Evolutionary conservation across 1,284 basidiomycete genomes (phyloP), one percentile per base, ranked within the genome.

Genomic region (Leccinum solheimii): DNA sequence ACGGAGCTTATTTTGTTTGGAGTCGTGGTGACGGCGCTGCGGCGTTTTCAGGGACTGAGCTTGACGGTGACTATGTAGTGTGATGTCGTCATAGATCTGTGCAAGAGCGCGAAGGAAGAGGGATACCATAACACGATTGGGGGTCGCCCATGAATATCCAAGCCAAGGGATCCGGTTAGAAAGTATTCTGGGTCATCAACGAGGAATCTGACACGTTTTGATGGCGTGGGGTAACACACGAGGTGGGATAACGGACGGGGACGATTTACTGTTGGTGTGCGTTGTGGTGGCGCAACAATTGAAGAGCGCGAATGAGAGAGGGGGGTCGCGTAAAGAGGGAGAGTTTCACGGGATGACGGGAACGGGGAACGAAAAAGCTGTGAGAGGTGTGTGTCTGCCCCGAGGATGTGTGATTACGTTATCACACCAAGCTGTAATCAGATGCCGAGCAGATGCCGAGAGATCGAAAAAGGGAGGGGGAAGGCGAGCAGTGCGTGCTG

Each of bases 11-110:
- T 60, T 36, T 61, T 53, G 48, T 26, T 34, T 14, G 10, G 21
- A 62, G 66, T 62, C 67, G 66, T 68, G 67, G 61, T 27, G 57
- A 61, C 57, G 56, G 68, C 49, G 50, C 68, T 71, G 67, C 69
- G 69, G 67, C 67, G 67, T 23, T 69, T 69, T 68, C 68, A 65
- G 68, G 64, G 66, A 62, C 58, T 57, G 4, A 5, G 3, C 7
- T 38, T 55, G 16, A 67, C 50, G 56, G 67, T 64, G 65, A 62
- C 13, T 38, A 34, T 8, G 36, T n/a, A 51, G 48, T 13, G 38
- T 23, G 1, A 49, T 62, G 62, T 59, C 59, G 57, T 67, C 57
- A 67, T 66, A 8, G 26, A 43, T 34, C 3, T 19, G 26, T 45
- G 52, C 45, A 14, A 21, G 45, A 19, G 23, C 1, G 36, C n/a